phyloP scores from a whole-genome alignment of 495 filamentous ascomycete species.

The Hypoxylon lenormandii region DNA sequence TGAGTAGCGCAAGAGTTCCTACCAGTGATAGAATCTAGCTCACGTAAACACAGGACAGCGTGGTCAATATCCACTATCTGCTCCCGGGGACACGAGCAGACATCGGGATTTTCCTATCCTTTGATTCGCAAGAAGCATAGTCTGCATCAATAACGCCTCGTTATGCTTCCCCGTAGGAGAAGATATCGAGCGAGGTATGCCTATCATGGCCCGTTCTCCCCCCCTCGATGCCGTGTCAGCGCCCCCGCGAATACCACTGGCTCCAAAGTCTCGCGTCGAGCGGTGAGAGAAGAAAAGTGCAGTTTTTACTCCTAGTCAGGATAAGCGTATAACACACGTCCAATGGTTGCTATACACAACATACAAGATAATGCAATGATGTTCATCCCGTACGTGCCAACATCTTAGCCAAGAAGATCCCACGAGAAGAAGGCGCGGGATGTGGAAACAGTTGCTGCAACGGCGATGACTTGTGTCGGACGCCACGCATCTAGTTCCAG shows the following conservation, averaged over 20 bases:
- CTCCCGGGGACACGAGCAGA: background rate
- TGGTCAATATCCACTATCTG: background rate
- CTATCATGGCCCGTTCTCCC: background rate
- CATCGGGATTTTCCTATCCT: background rate
- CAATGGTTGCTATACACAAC: conserved; percentile 5
- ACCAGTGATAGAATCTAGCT: too few relatives aligned
- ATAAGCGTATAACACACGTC: background rate
- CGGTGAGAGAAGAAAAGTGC: conserved; percentile 5
- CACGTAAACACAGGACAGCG: too few relatives aligned
- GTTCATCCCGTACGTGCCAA: conserved; percentile 4
- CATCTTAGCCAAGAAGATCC: conserved; percentile 6
- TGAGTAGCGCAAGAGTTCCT: too few relatives aligned
- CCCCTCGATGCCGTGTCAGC: background rate
- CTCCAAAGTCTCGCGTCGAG: background rate
- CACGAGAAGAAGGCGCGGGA: conserved; percentile 11
- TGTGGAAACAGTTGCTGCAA: conserved; percentile 29
- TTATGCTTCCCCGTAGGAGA: background rate
- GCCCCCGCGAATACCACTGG: background rate
- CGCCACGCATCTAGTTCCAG: conserved; percentile 24
- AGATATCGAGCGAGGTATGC: background rate
- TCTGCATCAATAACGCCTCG: background rate
- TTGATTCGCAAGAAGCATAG: background rate
- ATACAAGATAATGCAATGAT: conserved; percentile 7
- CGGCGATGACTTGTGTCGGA: conserved; percentile 13
- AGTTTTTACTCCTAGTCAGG: conserved; percentile 6